Evolutionary conservation across 768 basidiomycete species (phyloP).

Genomic region (Cubamyces lactineus): DNA sequence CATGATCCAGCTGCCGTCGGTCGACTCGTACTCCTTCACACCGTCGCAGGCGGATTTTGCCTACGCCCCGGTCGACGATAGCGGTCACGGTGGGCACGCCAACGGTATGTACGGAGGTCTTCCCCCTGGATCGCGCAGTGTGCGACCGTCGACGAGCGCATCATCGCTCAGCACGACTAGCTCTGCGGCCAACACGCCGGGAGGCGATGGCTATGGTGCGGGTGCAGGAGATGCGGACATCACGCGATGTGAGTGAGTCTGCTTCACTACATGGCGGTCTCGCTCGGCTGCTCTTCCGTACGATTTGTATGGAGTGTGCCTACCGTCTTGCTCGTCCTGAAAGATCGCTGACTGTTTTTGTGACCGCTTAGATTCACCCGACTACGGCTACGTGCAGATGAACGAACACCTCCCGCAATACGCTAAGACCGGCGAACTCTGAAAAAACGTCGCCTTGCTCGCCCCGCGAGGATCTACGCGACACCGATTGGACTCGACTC

Average conservation of each 20-base stretch:
- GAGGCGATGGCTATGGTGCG: slow-evolving; percentile 59
- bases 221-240: slow-evolving; percentile 69
- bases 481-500: neutral
- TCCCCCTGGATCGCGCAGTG: slow-evolving; percentile 42
- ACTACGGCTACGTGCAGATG: slow-evolving; percentile 84
- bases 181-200: slow-evolving; percentile 81
- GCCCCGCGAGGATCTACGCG: neutral
- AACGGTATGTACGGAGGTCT: slow-evolving; percentile 34
- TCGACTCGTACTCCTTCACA: slow-evolving; percentile 64
- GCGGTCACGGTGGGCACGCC: slow-evolving; percentile 24
- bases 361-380: slow-evolving; percentile 69
- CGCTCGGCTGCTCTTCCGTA: slow-evolving; percentile 11
- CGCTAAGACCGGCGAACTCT: slow-evolving; percentile 32
- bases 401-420: slow-evolving; percentile 65
- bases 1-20: slow-evolving; percentile 80
- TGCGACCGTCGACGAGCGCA: slow-evolving; percentile 76
- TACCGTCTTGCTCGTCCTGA: neutral
- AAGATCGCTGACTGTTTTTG: slow-evolving; percentile 34
- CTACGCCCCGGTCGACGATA: slow-evolving; percentile 63
- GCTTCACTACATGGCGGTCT: slow-evolving; percentile 17
- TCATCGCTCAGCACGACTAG: slow-evolving; percentile 80
- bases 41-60: slow-evolving; percentile 80
- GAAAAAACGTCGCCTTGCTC: slow-evolving; percentile 12
- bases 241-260: slow-evolving; percentile 74
- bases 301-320: slow-evolving; percentile 19